Evolutionary conservation across 2,329 filamentous ascomycete genomes (phyloP).

Genomic region (Shiraia bambusicola): DNA sequence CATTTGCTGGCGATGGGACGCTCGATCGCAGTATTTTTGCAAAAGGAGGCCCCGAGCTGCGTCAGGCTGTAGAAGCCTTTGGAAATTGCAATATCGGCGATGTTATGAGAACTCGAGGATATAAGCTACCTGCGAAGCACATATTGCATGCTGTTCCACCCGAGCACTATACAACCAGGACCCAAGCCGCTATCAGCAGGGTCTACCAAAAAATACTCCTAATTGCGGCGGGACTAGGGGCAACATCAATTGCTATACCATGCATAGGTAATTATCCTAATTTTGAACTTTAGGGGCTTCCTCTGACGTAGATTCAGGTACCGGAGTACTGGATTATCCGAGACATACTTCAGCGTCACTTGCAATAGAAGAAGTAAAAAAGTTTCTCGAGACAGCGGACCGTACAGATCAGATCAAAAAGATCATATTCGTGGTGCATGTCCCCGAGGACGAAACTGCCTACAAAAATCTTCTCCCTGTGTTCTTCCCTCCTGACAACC

Average conservation of each 20-base stretch:
- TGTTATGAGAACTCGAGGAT: constrained; percentile 29
- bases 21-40: constrained; percentile 35
- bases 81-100: constrained; percentile 31
- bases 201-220: constrained; percentile 33
- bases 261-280: constrained; percentile 21
- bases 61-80: constrained; percentile 23
- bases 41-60: constrained; percentile 30
- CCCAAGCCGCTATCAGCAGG: constrained; percentile 27
- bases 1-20: constrained; percentile 31
- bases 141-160: constrained; percentile 35
- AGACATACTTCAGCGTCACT: constrained; percentile 29
- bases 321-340: constrained; percentile 33
- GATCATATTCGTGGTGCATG: constrained; percentile 35
- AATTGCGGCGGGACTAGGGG: constrained; percentile 24
- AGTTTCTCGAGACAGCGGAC: constrained; percentile 30
- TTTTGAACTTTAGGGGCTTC: no score
- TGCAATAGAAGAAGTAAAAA: constrained; percentile 38
- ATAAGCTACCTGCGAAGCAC: constrained; percentile 31
- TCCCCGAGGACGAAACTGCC: constrained; percentile 31
- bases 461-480: constrained; percentile 37
- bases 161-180: constrained; percentile 21
- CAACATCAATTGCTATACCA: constrained; percentile 37
- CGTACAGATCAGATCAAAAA: constrained; percentile 25
- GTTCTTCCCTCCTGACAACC: constrained; percentile 32
- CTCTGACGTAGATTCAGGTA: constrained; percentile 6